Percentiles rank a stretch among this genome's conserved stretches.
Evolutionary conservation across 2,329 filamentous ascomycete genomes (phyloP).

Genomic region (Macrophomina pseudophaseolina): DNA sequence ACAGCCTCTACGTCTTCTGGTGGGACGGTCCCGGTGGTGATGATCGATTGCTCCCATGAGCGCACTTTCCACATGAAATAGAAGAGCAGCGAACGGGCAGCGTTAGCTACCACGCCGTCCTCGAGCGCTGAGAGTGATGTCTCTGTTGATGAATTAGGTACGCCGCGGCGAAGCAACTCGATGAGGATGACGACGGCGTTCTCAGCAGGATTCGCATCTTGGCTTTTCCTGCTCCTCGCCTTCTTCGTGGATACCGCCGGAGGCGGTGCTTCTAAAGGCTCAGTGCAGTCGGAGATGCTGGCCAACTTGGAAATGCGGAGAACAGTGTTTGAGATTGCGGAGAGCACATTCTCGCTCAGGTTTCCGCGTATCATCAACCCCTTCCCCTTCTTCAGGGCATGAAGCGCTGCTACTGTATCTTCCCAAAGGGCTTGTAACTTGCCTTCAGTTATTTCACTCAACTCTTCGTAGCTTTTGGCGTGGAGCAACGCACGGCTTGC

Average conservation of each 20-base stretch:
- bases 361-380: constrained; percentile 75
- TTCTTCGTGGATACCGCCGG: constrained; percentile 50
- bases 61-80: constrained; percentile 96
- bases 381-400: constrained; percentile 69
- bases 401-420: constrained; percentile 74
- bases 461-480: constrained; percentile 83
- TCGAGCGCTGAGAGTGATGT: constrained; percentile 77
- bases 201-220: constrained; percentile 38
- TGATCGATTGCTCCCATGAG: constrained; percentile 48
- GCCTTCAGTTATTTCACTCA: constrained; percentile 81
- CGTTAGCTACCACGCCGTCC: constrained; percentile 75
- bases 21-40: constrained; percentile 52
- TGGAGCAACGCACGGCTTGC: constrained; percentile 82
- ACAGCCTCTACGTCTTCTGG: constrained; percentile 65
- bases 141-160: constrained; percentile 67
- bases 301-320: constrained; percentile 82
- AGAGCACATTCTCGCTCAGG: constrained; percentile 68
- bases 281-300: constrained; percentile 77
- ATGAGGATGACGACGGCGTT: constrained; percentile 69
- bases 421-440: constrained; percentile 88
- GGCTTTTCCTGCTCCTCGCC: constrained; percentile 22
- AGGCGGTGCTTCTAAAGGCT: constrained; percentile 68
- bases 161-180: constrained; percentile 74
- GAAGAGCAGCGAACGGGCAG: constrained; percentile 77
- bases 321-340: constrained; percentile 73